Evolutionary conservation across 495 filamentous ascomycete genomes (phyloP), one percentile per base, ranked within the genome.

Genomic region (Evernia prunastri): DNA sequence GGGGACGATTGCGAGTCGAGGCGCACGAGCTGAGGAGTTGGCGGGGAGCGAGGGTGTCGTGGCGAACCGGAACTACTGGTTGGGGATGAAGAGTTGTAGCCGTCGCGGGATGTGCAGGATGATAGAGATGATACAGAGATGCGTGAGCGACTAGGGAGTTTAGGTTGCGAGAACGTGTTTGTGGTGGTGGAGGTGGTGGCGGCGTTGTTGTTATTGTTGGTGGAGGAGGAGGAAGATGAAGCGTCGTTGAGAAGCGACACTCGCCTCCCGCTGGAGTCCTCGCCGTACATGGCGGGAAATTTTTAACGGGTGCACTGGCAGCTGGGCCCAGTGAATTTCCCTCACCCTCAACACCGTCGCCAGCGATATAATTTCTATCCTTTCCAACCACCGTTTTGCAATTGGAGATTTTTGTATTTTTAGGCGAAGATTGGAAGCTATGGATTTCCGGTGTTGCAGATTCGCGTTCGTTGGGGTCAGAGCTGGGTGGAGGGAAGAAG

Each of bases 11-110:
- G 70, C 18, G 73, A 70, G 58, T 74, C 70, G 39, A 72, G 72
- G 58, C 71, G 72, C 23, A 69, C 68, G 9, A 76, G 68, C 53
- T 53, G 69, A 31, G 74, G 72, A 27, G 78, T 74, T 33, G 78
- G 77, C 20, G 72, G 67, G 51, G 70, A 70, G 43, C 60, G 70
- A 47, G 63, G 37, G 20, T 60, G 64, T 29, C 58, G 63, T 36
- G 68, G 66, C n/a, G 68, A 70, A 39, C 47, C 42, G 60, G 68
- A 70, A 59, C 27, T 60, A 59, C 40, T 60, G 35, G 51, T 56
- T 20, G 64, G 64, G 1, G 66, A 43, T 37, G 67, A 65, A 59
- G 61, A 59, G 25, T 59, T 39, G 36, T 56, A 66, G 27, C 35
- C 37, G 43, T 53, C 47, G 31, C 56, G 45, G 23, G 66, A 68